Evolutionary conservation across 148 eudicot species (phyloP), one percentile per base, ranked within the genome.

Genomic region (Chenopodium suecicum): DNA sequence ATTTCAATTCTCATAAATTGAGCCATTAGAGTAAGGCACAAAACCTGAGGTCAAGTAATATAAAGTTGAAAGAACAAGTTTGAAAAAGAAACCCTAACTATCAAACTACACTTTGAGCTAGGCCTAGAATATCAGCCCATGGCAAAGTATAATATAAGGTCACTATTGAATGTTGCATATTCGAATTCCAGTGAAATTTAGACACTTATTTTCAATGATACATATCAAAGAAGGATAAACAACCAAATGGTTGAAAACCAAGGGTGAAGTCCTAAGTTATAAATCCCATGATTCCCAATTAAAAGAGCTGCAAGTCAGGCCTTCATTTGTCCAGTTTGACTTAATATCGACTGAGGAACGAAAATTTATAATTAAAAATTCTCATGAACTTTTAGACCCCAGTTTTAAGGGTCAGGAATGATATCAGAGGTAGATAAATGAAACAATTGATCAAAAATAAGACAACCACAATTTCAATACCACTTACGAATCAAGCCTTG

Each of bases 401-500:
- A 56, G 62, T 56, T 56, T 56, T 17, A 17, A 17, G 62, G 62
- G 11, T 31, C 73, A 32, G 9, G 37, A 74, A 50, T 0, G 4
- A 25, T 16, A 48, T 46, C 22, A 73, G 60, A 81, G 17, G 37
- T 34, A 22, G 22, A 32, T 50, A 13, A 23, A 52, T 20, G 0
- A 47, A 60, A 68, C 48, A 70, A 2, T 22, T 62, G 66, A 27
- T 20, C 19, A 41, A 56, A 25, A 72, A 32, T 34, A n/a, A 79
- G 62, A 20, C 19, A 9, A 63, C 3, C 77, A 4, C 37, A 19
- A 83, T 74, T 12, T 25, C 27, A 29, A 62, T 50, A 29, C 37
- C 52, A 87, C 92, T 89, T 90, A 97, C 99, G 95, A 20, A 66
- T 88, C 84, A 96, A 85, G 73, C 79, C 82, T 80, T 86, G 88